phyloP scores from a whole-genome alignment of 23 red algal genomes.

The Gracilaria vermiculophylla region DNA sequence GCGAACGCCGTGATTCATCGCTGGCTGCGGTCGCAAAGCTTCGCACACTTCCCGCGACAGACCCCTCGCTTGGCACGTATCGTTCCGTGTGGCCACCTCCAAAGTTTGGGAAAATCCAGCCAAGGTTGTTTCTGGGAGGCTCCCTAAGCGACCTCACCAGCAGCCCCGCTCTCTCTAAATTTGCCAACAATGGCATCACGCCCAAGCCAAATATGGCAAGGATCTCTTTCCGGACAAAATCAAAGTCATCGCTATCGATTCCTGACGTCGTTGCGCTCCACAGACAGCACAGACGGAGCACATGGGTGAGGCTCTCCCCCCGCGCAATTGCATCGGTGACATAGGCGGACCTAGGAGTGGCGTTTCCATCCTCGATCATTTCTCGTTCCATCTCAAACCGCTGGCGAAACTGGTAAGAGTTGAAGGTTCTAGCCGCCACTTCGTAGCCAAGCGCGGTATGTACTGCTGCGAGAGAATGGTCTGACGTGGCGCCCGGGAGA shows the following conservation, averaged over 20 bases:
- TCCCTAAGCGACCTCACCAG: slow-evolving; percentile 42
- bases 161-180: slow-evolving; percentile 55
- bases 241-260: slow-evolving; percentile 57
- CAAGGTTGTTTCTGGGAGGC: neutral
- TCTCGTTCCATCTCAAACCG: slow-evolving; percentile 60
- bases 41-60: neutral
- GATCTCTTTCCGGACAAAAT: slow-evolving; percentile 46
- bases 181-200: slow-evolving; percentile 39
- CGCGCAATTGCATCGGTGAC: slow-evolving; percentile 42
- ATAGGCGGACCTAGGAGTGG: slow-evolving; percentile 4
- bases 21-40: neutral
- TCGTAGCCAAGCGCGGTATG: slow-evolving; percentile 66
- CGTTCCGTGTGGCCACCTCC: slow-evolving; percentile 24
- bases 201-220: slow-evolving; percentile 44
- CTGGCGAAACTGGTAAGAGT: slow-evolving; percentile 39
- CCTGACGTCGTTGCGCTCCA: slow-evolving; percentile 47
- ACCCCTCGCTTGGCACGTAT: slow-evolving; percentile 21
- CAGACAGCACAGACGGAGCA: slow-evolving; percentile 53
- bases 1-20: slow-evolving; percentile 7
- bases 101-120: slow-evolving; percentile 49
- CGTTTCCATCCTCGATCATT: slow-evolving; percentile 54
- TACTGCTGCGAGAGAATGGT: slow-evolving; percentile 41
- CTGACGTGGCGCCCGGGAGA: slow-evolving; percentile 24
- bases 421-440: slow-evolving; percentile 67
- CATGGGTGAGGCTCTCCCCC: slow-evolving; percentile 33